Conservation (phyloP, 202 grass and related monocot species). For the Dendrocalamus latiflorus region DNA sequence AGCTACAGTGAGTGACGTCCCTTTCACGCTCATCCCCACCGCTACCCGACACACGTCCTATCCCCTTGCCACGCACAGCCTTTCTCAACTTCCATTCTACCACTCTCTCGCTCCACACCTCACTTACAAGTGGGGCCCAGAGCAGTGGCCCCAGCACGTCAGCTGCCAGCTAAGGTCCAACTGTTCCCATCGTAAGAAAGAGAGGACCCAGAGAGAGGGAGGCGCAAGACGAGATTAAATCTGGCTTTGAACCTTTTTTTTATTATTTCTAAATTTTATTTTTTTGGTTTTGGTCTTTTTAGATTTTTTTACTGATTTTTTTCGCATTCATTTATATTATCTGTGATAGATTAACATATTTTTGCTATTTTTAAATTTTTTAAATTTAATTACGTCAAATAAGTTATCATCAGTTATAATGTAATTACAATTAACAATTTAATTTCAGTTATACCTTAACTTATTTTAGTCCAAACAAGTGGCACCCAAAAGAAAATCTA, state of each 20-base stretch:
- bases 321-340: too few species aligned
- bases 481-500: neutral
- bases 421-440: too few species aligned
- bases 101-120: neutral
- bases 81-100: neutral
- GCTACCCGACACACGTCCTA: neutral
- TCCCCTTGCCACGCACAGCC: constrained; percentile 19
- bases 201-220: neutral
- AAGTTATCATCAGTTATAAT: too few species aligned
- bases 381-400: too few species aligned
- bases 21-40: neutral
- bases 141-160: neutral
- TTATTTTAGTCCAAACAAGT: too few species aligned
- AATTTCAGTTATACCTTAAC: too few species aligned
- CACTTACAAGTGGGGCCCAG: neutral
- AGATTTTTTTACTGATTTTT: too few species aligned
- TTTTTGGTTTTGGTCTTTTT: too few species aligned
- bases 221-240: neutral
- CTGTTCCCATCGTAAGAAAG: neutral
- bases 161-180: constrained; percentile 9
- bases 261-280: too few species aligned
- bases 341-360: too few species aligned
- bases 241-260: too few species aligned
- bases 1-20: neutral
- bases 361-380: too few species aligned